Evolutionary conservation across 2,329 filamentous ascomycete species (phyloP).

Genomic region (Paecilomyces fulvus): DNA sequence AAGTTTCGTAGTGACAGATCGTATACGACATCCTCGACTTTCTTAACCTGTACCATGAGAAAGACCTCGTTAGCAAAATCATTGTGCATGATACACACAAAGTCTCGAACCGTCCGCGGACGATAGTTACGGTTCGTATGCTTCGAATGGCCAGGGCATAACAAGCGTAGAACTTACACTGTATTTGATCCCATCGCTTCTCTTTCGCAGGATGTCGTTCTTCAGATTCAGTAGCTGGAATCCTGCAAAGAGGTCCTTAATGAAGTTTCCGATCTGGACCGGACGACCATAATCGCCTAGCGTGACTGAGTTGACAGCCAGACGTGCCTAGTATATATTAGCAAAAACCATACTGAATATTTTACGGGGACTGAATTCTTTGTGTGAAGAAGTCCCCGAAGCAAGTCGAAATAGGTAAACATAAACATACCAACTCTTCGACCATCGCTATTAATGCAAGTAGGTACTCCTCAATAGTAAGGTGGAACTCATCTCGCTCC

Average conservation of each 20-base stretch:
- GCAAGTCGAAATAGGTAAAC: slow-evolving; percentile 11
- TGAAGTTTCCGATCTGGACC: slow-evolving; percentile 78
- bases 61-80: neutral
- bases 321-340: slow-evolving; percentile 49
- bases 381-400: neutral
- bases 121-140: neutral
- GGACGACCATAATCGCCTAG: slow-evolving; percentile 80
- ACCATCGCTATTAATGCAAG: slow-evolving; percentile 78
- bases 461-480: slow-evolving; percentile 96
- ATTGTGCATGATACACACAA: neutral
- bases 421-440: slow-evolving; percentile 62
- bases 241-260: slow-evolving; percentile 90
- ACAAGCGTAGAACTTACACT: slow-evolving; percentile 40
- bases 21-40: slow-evolving; percentile 96
- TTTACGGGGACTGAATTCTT: neutral
- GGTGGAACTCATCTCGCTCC: slow-evolving; percentile 80
- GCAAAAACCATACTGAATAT: neutral
- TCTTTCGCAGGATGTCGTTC: slow-evolving; percentile 81
- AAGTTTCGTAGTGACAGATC: slow-evolving; percentile 82
- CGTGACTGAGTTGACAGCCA: slow-evolving; percentile 91
- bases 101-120: too few relatives aligned
- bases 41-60: slow-evolving; percentile 59
- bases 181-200: slow-evolving; percentile 92
- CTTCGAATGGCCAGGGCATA: neutral
- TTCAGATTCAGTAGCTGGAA: slow-evolving; percentile 97